These are phyloP conservation scores for Lachnellula subtilissima DNA, from an alignment of 2,329 filamentous ascomycete genomes.

Conservation along the genomic window DNA sequence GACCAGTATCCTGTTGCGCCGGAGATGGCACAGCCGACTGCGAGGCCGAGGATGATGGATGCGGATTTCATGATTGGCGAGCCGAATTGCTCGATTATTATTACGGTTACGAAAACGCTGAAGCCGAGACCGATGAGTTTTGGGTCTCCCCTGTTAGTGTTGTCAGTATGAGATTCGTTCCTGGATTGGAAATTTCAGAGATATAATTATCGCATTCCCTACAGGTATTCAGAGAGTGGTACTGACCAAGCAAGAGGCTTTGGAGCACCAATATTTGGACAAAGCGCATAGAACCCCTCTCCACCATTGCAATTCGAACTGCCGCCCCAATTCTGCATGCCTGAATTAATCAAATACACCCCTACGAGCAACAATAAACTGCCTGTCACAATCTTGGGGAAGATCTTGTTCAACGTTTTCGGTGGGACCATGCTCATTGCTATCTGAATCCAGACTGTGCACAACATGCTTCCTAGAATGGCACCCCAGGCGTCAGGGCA, in stretches of 20 bases:
- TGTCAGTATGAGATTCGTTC: neutral
- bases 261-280: conserved; percentile 53
- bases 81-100: conserved; percentile 64
- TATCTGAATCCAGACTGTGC: conserved; percentile 53
- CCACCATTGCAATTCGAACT: conserved; percentile 50
- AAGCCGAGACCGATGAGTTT: conserved; percentile 65
- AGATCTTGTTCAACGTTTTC: conserved; percentile 54
- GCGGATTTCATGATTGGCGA: conserved; percentile 67
- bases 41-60: conserved; percentile 58
- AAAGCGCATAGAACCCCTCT: conserved; percentile 48
- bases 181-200: too few species aligned
- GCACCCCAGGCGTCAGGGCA: conserved; percentile 65
- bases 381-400: conserved; percentile 65
- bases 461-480: conserved; percentile 50
- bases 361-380: conserved; percentile 65
- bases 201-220: too few species aligned
- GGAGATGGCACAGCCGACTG: conserved; percentile 64
- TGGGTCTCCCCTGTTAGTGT: conserved; percentile 45
- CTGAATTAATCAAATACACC: conserved; percentile 56
- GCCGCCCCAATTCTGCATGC: conserved; percentile 66
- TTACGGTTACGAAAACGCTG: conserved; percentile 62
- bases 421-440: conserved; percentile 60
- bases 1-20: conserved; percentile 64
- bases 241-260: conserved; percentile 50
- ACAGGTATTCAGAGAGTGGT: too few species aligned